These are phyloP conservation scores for Epichloe uncinata DNA, from an alignment of 2,329 filamentous ascomycete genomes.

Conservation along the genomic window DNA sequence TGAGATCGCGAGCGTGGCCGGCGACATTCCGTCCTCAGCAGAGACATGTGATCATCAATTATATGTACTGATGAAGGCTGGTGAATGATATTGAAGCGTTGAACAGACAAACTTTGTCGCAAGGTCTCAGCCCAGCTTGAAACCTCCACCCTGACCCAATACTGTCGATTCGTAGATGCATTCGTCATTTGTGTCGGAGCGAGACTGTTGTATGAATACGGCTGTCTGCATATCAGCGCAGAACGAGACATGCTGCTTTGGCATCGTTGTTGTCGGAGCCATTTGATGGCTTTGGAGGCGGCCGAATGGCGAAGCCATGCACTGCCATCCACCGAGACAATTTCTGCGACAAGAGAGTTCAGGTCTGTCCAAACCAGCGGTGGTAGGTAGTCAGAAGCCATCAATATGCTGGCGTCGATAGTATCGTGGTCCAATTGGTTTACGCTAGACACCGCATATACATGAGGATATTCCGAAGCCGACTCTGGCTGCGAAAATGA, in stretches of 20 bases:
- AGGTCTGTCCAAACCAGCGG: slow-evolving; percentile 71
- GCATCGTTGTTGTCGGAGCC: slow-evolving; percentile 35
- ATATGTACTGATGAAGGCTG: not conserved
- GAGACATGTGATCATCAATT: slow-evolving; percentile 3
- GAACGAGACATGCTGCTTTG: slow-evolving; percentile 6
- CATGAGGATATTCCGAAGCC: slow-evolving; percentile 24
- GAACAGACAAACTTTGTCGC: slow-evolving; percentile 21
- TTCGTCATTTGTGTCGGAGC: not conserved
- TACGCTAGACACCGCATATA: slow-evolving; percentile 68
- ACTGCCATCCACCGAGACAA: slow-evolving; percentile 68
- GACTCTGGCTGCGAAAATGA: slow-evolving; percentile 37
- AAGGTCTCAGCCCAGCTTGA: slow-evolving; percentile 25
- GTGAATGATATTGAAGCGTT: slow-evolving; percentile 13
- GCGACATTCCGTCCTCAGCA: slow-evolving; percentile 4
- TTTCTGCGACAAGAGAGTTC: slow-evolving; percentile 47
- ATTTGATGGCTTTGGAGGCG: slow-evolving; percentile 67
- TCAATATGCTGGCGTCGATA: slow-evolving; percentile 87
- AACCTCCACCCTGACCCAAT: slow-evolving; percentile 20
- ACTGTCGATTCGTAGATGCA: slow-evolving; percentile 7
- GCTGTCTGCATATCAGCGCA: not conserved
- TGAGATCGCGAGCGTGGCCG: not conserved
- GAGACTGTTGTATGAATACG: not conserved
- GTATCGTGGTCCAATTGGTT: slow-evolving; percentile 58
- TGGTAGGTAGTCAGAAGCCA: slow-evolving; percentile 81
- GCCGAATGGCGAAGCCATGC: slow-evolving; percentile 72